Evolutionary conservation across 768 basidiomycete genomes (phyloP).

Genomic region (Mycena metata): DNA sequence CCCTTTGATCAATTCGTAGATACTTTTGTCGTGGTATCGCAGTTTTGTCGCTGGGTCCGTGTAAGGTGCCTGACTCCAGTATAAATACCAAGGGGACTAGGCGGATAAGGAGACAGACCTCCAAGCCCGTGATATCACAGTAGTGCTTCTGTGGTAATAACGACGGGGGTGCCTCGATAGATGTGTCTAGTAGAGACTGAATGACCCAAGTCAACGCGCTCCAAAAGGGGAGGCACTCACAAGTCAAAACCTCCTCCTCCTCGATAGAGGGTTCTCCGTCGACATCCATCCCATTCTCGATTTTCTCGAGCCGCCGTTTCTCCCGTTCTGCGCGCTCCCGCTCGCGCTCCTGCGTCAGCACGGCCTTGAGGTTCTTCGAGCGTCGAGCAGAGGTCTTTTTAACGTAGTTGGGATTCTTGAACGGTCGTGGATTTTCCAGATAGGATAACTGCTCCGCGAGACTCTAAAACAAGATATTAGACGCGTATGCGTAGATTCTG

Average conservation of each 20-base stretch:
- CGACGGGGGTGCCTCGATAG: conserved; percentile 89
- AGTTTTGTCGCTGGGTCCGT: too few species aligned
- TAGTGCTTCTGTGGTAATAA: conserved; percentile 81
- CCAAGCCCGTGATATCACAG: conserved; percentile 90
- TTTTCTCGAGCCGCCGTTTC: too few species aligned
- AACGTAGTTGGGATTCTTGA: conserved; percentile 80
- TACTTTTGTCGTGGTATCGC: too few species aligned
- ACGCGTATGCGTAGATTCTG: neutral
- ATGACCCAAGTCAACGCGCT: neutral
- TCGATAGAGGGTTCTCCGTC: too few species aligned
- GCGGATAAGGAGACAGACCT: conserved; percentile 56
- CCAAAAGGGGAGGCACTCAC: conserved; percentile 57
- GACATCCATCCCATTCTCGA: too few species aligned
- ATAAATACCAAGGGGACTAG: conserved; percentile 6
- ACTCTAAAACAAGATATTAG: conserved; percentile 56
- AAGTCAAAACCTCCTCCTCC: conserved; percentile 74
- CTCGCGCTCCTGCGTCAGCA: conserved; percentile 84
- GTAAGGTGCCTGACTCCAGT: too few species aligned
- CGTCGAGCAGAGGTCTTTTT: conserved; percentile 74
- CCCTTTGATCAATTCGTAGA: too few species aligned
- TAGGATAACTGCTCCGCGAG: too few species aligned
- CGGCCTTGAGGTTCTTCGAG: conserved; percentile 84
- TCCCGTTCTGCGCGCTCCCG: conserved; percentile 77
- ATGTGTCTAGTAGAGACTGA: conserved; percentile 64
- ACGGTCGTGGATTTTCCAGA: conserved; percentile 77